Conservation (phyloP, 2,329 filamentous ascomycete genomes). For the Aureobasidium sp. region DNA sequence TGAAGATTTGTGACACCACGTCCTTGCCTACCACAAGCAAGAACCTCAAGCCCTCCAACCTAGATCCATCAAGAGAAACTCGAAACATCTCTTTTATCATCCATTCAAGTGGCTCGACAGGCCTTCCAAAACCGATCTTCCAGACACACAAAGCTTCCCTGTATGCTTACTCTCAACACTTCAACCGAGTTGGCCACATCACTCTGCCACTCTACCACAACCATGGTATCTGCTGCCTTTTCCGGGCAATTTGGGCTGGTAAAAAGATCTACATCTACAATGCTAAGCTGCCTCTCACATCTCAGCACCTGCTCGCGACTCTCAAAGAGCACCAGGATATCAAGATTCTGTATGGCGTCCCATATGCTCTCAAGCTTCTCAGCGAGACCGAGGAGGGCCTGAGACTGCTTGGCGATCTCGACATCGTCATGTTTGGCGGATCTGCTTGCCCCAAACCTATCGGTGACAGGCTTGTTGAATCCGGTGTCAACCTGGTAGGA, state of each 20-base stretch:
- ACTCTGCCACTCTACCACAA: slow-evolving; percentile 50
- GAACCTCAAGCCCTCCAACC: not conserved
- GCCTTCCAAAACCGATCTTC: slow-evolving; percentile 52
- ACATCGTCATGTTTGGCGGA: slow-evolving; percentile 21
- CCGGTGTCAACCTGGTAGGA: slow-evolving; percentile 18
- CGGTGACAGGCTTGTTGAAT: slow-evolving; percentile 18
- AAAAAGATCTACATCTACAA: slow-evolving; percentile 46
- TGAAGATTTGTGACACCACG: slow-evolving; percentile 20
- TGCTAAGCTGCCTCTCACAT: slow-evolving; percentile 43
- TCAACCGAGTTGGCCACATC: slow-evolving; percentile 40
- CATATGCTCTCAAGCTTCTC: slow-evolving; percentile 53
- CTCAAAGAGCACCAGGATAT: slow-evolving; percentile 18
- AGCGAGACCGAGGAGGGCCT: slow-evolving; percentile 45
- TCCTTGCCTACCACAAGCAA: not conserved
- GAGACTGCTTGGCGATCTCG: slow-evolving; percentile 13
- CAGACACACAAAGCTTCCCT: slow-evolving; percentile 43
- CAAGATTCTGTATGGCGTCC: slow-evolving; percentile 52
- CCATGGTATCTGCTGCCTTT: slow-evolving; percentile 46
- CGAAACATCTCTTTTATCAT: slow-evolving; percentile 33
- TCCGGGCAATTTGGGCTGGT: slow-evolving; percentile 40
- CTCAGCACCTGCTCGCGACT: slow-evolving; percentile 18
- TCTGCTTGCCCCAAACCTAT: slow-evolving; percentile 20
- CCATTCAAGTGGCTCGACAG: slow-evolving; percentile 47
- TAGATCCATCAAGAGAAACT: slow-evolving; percentile 18
- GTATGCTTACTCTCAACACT: slow-evolving; percentile 36